Evolutionary conservation across 106 monocot genomes (phyloP).

Genomic region (Dendrobium nobile): DNA sequence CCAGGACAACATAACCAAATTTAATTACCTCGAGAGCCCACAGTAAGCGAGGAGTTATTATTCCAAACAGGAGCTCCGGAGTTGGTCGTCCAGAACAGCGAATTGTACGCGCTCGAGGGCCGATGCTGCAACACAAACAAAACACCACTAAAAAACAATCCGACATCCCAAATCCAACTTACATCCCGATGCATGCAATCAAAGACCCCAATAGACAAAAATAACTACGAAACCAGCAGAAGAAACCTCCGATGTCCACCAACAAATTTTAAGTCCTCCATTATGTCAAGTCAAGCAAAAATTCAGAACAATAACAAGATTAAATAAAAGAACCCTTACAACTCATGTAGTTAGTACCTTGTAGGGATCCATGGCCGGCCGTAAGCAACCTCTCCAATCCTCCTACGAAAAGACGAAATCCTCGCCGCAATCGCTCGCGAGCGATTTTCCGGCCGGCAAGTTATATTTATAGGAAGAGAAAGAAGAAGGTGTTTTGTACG

Average conservation of each 20-base stretch:
- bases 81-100: constrained; percentile 82
- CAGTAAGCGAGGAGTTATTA: constrained; percentile 86
- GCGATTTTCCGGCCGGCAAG: neutral
- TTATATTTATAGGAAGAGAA: neutral
- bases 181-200: neutral
- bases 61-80: constrained; percentile 98
- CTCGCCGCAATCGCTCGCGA: neutral
- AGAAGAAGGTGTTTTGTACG: neutral
- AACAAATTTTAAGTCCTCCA: neutral
- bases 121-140: constrained; percentile 47
- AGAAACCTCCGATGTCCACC: neutral
- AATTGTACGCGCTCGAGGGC: constrained; percentile 70
- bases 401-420: neutral
- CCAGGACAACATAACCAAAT: neutral
- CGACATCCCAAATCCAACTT: neutral
- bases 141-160: neutral
- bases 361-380: constrained; percentile 62
- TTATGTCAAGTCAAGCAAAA: neutral
- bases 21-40: constrained; percentile 83
- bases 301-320: neutral
- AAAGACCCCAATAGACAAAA: neutral
- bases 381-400: no score
- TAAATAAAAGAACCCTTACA: neutral
- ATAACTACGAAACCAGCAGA: neutral
- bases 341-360: constrained; percentile 21